Evolutionary conservation across 352 stramenopile species (phyloP).

Genomic region (Globisporangium polare): DNA sequence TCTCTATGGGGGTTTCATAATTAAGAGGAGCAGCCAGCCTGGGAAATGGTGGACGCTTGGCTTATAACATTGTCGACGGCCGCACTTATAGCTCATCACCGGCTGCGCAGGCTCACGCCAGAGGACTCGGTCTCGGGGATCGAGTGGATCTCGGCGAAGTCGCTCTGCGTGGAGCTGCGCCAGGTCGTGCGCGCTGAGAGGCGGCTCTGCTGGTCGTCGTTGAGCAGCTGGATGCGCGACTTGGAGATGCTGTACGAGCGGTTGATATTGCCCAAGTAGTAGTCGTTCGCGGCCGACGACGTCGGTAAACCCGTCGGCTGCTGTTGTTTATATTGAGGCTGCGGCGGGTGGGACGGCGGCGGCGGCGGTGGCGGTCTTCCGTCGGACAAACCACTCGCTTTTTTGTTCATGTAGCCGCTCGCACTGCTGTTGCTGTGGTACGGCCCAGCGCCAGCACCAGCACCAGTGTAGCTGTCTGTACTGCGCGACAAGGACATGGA

Average conservation of each 20-base stretch:
- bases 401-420: constrained; percentile 1
- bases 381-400: constrained; percentile 6
- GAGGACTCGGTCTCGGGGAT: constrained; percentile 17
- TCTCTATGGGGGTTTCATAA: constrained; percentile 1
- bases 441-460: not conserved
- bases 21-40: not conserved
- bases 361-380: constrained; percentile 1
- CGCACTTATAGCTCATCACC: not conserved
- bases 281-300: constrained; percentile 14
- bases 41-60: not conserved
- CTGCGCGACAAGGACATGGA: constrained; percentile 6
- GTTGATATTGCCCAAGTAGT: constrained; percentile 17
- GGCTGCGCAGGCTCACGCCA: constrained; percentile 3
- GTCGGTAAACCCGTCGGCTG: not conserved
- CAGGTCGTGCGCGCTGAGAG: constrained; percentile 19
- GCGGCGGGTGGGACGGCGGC: not conserved
- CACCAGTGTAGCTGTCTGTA: not conserved
- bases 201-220: constrained; percentile 19
- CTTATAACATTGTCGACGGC: not conserved
- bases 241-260: constrained; percentile 18
- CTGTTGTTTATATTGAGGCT: not conserved
- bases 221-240: constrained; percentile 20
- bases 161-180: constrained; percentile 17
- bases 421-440: constrained; percentile 8
- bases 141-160: constrained; percentile 17